These are phyloP conservation scores for Cubamyces sp. DNA, from an alignment of 768 basidiomycete genomes.

Conservation along the genomic window DNA sequence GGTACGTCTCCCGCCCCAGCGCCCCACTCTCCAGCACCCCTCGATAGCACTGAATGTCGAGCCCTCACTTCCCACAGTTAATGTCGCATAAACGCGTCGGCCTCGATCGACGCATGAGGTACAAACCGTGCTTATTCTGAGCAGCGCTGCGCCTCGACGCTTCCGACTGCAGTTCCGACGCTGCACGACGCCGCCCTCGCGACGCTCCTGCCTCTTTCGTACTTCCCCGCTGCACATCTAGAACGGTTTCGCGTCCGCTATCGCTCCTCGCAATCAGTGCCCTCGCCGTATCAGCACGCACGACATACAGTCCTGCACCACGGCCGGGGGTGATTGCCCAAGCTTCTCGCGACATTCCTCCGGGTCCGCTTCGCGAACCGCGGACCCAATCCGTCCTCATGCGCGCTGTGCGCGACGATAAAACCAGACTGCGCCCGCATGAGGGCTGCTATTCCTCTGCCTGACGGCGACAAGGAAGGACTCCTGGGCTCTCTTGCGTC, in stretches of 20 bases:
- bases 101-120: constrained; percentile 6
- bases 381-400: constrained; percentile 14
- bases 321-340: constrained; percentile 12
- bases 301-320: constrained; percentile 12
- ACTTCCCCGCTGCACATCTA: neutral
- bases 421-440: constrained; percentile 13
- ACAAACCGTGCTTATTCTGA: constrained; percentile 1
- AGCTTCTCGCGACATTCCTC: constrained; percentile 29
- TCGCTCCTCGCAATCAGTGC: neutral
- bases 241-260: neutral
- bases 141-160: neutral
- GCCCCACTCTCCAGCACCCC: neutral
- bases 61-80: constrained; percentile 2
- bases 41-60: constrained; percentile 6
- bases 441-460: constrained; percentile 5
- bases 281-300: neutral
- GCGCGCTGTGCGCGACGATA: constrained; percentile 9
- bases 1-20: constrained; percentile 4
- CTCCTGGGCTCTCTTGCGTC: constrained; percentile 2
- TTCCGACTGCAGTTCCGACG: constrained; percentile 8
- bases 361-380: constrained; percentile 19
- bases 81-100: constrained; percentile 18
- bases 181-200: neutral
- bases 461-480: constrained; percentile 10
- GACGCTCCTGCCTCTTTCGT: constrained; percentile 10